Conservation (phyloP, 73 alveolate genomes). For the Blepharisma japonicum region DNA sequence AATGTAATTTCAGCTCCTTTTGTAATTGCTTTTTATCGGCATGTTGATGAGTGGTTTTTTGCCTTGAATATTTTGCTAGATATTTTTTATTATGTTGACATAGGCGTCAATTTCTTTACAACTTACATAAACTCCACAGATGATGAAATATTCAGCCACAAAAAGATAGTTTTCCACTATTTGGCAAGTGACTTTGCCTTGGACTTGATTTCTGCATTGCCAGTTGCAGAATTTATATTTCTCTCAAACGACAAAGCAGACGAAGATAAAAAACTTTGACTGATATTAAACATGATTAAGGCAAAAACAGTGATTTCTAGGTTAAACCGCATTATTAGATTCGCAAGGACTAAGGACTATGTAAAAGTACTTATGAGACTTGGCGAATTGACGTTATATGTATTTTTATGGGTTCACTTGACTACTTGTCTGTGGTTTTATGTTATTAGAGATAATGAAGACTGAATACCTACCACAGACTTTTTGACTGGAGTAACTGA, state of each 20-base stretch:
- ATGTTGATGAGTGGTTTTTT: neutral
- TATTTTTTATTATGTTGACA: slow-evolving; percentile 30
- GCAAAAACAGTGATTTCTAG: slow-evolving; percentile 39
- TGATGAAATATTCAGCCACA: slow-evolving; percentile 47
- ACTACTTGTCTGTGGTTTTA: slow-evolving; percentile 59
- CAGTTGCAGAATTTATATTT: slow-evolving; percentile 40
- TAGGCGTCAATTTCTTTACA: slow-evolving; percentile 46
- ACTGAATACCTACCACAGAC: slow-evolving; percentile 64
- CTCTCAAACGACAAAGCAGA: slow-evolving; percentile 4
- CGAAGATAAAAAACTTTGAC: slow-evolving; percentile 7
- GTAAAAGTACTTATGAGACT: slow-evolving; percentile 46
- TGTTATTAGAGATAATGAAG: slow-evolving; percentile 27
- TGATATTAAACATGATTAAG: slow-evolving; percentile 34
- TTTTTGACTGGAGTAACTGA: slow-evolving; percentile 33
- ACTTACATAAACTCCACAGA: slow-evolving; percentile 48
- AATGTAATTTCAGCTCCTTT: slow-evolving; percentile 57
- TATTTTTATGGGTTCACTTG: slow-evolving; percentile 51
- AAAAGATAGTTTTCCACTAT: slow-evolving; percentile 37
- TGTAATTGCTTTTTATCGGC: slow-evolving; percentile 56
- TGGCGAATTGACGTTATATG: slow-evolving; percentile 39
- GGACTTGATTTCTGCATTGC: slow-evolving; percentile 55
- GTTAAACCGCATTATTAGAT: slow-evolving; percentile 41
- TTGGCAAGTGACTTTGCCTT: slow-evolving; percentile 41
- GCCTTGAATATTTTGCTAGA: slow-evolving; percentile 7
- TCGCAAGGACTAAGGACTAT: slow-evolving; percentile 39